Evolutionary conservation across 495 filamentous ascomycete genomes (phyloP).

Genomic region (Penicillium riverlandense): DNA sequence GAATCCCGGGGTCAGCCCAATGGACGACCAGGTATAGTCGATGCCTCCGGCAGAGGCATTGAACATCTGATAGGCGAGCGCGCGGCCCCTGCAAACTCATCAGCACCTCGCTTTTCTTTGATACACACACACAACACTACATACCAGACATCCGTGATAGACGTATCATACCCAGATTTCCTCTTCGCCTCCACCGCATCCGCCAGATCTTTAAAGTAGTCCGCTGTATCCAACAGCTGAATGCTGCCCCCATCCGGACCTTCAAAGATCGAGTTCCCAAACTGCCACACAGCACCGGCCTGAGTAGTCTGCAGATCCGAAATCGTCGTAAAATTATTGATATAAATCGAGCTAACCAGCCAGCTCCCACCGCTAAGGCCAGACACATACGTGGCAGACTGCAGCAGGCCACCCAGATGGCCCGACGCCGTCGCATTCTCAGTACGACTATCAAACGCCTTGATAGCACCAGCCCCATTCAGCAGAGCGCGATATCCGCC

Average conservation of each 20-base stretch:
- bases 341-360: slow-evolving; percentile 77
- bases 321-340: slow-evolving; percentile 86
- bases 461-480: slow-evolving; percentile 81
- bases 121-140: slow-evolving; percentile 8
- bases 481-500: slow-evolving; percentile 81
- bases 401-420: slow-evolving; percentile 77
- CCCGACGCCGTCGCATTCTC: slow-evolving; percentile 55
- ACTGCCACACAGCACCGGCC: slow-evolving; percentile 59
- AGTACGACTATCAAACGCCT: slow-evolving; percentile 77
- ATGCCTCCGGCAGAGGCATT: slow-evolving; percentile 71
- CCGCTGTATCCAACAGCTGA: slow-evolving; percentile 41
- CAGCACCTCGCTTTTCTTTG: background rate
- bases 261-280: slow-evolving; percentile 69
- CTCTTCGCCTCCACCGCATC: slow-evolving; percentile 58
- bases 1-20: slow-evolving; percentile 63
- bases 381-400: slow-evolving; percentile 76
- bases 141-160: slow-evolving; percentile 84
- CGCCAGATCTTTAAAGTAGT: slow-evolving; percentile 62
- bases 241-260: slow-evolving; percentile 50
- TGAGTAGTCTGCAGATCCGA: slow-evolving; percentile 40
- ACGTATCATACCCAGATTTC: slow-evolving; percentile 64
- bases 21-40: slow-evolving; percentile 81
- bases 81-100: slow-evolving; percentile 44
- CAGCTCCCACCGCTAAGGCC: slow-evolving; percentile 85
- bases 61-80: slow-evolving; percentile 77